These are phyloP conservation scores for Globisporangium uncinulatum DNA, from an alignment of 352 stramenopile species.

Conservation along the genomic window DNA sequence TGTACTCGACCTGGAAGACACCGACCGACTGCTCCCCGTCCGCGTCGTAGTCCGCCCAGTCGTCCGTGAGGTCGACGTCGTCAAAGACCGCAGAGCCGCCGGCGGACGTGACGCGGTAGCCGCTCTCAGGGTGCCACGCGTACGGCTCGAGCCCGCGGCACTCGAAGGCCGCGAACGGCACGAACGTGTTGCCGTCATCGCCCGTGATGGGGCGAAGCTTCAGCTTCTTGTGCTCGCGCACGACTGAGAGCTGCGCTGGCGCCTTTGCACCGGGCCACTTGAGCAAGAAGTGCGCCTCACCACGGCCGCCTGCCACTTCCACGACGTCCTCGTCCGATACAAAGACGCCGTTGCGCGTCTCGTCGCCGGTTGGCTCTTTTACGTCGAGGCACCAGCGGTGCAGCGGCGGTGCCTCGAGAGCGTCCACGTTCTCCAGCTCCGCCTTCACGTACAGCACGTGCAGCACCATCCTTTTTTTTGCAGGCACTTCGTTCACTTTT, in stretches of 20 bases:
- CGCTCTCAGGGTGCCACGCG: conserved; percentile 75
- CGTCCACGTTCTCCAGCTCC: conserved; percentile 83
- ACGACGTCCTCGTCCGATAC: conserved; percentile 77
- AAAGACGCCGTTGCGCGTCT: conserved; percentile 70
- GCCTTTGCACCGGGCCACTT: conserved; percentile 85
- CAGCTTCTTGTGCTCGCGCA: conserved; percentile 85
- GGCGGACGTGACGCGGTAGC: conserved; percentile 62
- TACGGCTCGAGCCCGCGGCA: conserved; percentile 79
- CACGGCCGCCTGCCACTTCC: conserved; percentile 67
- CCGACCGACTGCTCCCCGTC: conserved; percentile 74
- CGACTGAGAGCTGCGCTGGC: conserved; percentile 71
- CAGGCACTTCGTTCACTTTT: background rate
- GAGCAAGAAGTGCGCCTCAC: conserved; percentile 76
- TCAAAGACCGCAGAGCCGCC: conserved; percentile 63
- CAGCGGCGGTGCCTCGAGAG: conserved; percentile 50
- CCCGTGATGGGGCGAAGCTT: conserved; percentile 42
- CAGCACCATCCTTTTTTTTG: conserved; percentile 53
- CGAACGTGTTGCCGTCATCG: conserved; percentile 63
- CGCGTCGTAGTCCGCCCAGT: conserved; percentile 86
- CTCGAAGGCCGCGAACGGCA: conserved; percentile 85
- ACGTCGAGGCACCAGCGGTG: conserved; percentile 85
- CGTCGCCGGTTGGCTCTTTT: conserved; percentile 73
- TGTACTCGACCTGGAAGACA: conserved; percentile 74
- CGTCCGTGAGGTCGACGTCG: conserved; percentile 74
- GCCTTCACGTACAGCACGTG: conserved; percentile 87